Evolutionary conservation across 2,329 filamentous ascomycete genomes (phyloP).

Genomic region (Claviceps arundinis): DNA sequence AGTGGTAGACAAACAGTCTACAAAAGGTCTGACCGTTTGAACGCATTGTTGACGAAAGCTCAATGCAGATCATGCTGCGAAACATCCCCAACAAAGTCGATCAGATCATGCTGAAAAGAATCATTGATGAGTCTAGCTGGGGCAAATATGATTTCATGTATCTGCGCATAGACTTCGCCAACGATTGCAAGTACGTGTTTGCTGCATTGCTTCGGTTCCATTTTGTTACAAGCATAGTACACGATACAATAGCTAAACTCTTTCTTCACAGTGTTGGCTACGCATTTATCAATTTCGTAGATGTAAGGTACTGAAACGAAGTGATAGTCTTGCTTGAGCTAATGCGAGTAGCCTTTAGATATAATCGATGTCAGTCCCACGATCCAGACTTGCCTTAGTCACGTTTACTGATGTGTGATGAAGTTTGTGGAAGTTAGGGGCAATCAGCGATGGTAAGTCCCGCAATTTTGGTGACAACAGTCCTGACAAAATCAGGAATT

Average conservation of each 20-base stretch:
- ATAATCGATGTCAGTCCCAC: conserved; percentile 50
- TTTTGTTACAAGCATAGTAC: background rate
- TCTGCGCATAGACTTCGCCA: conserved; percentile 75
- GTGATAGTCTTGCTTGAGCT: background rate
- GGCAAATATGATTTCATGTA: conserved; percentile 94
- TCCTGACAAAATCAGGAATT: conserved; percentile 42
- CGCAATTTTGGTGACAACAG: background rate
- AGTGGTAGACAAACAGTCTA: conserved; percentile 15
- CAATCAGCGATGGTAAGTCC: conserved; percentile 52
- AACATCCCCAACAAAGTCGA: conserved; percentile 90
- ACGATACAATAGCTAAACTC: conserved; percentile 1
- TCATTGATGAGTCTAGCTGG: conserved; percentile 65
- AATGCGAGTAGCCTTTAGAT: conserved; percentile 50
- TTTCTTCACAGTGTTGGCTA: conserved; percentile 65
- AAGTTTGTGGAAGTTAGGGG: conserved; percentile 60
- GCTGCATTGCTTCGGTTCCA: background rate
- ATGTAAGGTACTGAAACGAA: conserved; percentile 39
- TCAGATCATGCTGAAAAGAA: conserved; percentile 60
- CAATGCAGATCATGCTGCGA: conserved; percentile 68
- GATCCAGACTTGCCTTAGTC: background rate
- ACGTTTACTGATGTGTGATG: conserved; percentile 9
- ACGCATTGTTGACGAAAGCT: conserved; percentile 6
- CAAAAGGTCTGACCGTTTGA: background rate
- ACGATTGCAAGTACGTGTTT: conserved; percentile 62
- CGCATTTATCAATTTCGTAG: conserved; percentile 89